Evolutionary conservation across 805 yeast species (phyloP), one percentile per base, ranked within the genome.

Genomic region (Isabelozyma pseudorhagii): DNA sequence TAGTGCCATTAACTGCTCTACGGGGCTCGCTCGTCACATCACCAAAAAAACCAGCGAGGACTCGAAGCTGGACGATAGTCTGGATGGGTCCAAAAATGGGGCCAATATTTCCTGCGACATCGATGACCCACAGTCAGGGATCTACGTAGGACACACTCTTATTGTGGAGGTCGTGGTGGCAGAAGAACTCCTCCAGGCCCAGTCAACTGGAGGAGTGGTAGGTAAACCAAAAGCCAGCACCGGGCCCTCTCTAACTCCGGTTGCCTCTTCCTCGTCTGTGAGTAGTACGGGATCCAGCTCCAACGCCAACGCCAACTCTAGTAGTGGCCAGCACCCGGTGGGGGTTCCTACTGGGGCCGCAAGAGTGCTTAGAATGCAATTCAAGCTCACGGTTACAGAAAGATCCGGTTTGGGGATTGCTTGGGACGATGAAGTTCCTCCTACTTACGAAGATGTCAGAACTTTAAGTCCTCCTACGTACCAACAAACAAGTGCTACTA

Each of bases 371-470:
- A 74, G 98, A 55, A 94, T 94, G 97, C 97, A 92, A 66, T 93
- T 94, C 70, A 85, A 87, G 55, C 60, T 93, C n/a, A 74, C 75
- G 3, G 69, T 94, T 18, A 87, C 96, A 2, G 98, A 92, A 63
- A 77, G 98, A 51, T 86, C 96, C 0, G 99, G 99, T 0, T 75
- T 94, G 40, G 99, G 99, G 4, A 89, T 94, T 29, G 87, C 97
- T 0, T 94, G 99, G 98, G 97, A 93, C 67, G 97, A 93, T 63
- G 99, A 94, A 67, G 98, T 96, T 14, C 99, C 99, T 2, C 99
- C 99, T 1, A 87, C 91, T 17, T 94, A 94, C 61, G 89, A 83
- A 47, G 93, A 90, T 56, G 91, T 94, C 17, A 75, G 83, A 28
- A 83, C 96, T 0, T 74, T 89, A 41, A 83, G 92, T 18, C 99